Percentiles rank a stretch among this genome's conserved stretches.
phyloP scores from a whole-genome alignment of 1,284 basidiomycete genomes.

The Polyporus tsugae region DNA sequence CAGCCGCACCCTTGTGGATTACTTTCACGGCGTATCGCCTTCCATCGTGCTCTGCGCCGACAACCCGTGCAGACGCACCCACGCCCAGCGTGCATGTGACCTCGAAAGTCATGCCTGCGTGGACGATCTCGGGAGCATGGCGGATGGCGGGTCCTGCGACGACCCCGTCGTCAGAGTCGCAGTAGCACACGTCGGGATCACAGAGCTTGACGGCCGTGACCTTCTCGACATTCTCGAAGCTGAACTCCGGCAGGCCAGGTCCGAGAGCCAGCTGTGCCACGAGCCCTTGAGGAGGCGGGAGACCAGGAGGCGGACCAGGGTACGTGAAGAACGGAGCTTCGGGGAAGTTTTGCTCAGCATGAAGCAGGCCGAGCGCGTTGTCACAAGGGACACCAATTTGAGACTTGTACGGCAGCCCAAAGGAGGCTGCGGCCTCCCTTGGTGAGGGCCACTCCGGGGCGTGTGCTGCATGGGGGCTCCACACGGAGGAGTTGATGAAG shows the following conservation, averaged over 20 bases:
- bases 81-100: neutral
- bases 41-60: conserved; percentile 5
- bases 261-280: neutral
- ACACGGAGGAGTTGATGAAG: neutral
- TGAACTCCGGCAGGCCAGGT: neutral
- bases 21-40: conserved; percentile 14
- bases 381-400: neutral
- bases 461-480: neutral
- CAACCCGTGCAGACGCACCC: conserved; percentile 5
- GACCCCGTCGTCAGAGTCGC: neutral
- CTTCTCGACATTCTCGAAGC: neutral
- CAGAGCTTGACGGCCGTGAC: neutral
- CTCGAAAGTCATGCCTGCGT: conserved; percentile 1
- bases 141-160: neutral
- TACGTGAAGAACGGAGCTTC: neutral
- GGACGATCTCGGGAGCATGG: neutral
- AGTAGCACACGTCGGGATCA: neutral
- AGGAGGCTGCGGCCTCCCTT: neutral
- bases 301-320: conserved; percentile 4
- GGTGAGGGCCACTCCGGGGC: neutral
- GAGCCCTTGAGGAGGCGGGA: neutral
- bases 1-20: conserved; percentile 6
- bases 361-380: neutral
- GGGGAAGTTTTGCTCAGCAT: neutral
- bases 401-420: neutral